Conservation (phyloP, 345 rosid species). For the Geranium brycei region DNA sequence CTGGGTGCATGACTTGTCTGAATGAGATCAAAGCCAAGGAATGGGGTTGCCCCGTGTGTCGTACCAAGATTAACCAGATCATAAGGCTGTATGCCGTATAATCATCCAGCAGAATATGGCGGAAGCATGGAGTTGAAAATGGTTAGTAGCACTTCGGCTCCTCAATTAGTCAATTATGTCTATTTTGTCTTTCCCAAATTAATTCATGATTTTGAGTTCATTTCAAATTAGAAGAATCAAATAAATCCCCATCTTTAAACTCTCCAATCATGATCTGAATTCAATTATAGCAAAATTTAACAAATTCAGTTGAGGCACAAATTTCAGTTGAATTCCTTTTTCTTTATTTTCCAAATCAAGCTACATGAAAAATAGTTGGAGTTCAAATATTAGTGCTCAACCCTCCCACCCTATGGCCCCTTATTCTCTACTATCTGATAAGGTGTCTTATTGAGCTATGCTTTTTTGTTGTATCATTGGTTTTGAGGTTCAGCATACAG, state of each 20-base stretch:
- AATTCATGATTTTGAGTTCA: neutral
- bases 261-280: too few species aligned
- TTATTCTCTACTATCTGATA: too few species aligned
- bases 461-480: too few species aligned
- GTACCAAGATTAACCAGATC: conserved; percentile 23
- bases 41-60: conserved; percentile 33
- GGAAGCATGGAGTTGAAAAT: neutral
- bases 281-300: neutral
- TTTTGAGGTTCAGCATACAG: too few species aligned
- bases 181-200: neutral
- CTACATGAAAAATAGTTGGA: too few species aligned
- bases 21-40: conserved; percentile 22
- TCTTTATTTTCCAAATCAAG: too few species aligned
- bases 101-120: neutral
- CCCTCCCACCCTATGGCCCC: neutral
- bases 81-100: conserved; percentile 21
- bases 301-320: neutral
- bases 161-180: neutral
- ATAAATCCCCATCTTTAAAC: neutral
- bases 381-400: neutral
- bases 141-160: neutral
- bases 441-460: neutral
- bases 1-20: conserved; percentile 28
- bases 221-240: neutral
- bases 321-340: neutral